Evolutionary conservation across 805 yeast genomes (phyloP).

Genomic region (Millerozyma acaciae): DNA sequence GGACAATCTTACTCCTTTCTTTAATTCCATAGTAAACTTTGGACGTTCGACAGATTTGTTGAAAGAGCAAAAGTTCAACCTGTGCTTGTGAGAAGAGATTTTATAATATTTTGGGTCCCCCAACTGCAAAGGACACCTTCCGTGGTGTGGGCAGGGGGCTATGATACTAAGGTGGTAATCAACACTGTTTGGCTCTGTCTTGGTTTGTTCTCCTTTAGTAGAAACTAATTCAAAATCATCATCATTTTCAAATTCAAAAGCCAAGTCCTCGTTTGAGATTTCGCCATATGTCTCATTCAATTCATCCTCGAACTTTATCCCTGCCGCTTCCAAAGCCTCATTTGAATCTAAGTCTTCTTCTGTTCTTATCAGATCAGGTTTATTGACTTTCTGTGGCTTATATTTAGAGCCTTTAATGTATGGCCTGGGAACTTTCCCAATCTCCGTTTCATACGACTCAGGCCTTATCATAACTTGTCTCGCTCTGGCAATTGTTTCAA

Average conservation of each 20-base stretch:
- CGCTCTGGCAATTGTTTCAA: constrained; percentile 85
- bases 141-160: constrained; percentile 92
- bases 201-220: constrained; percentile 4
- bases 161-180: constrained; percentile 59
- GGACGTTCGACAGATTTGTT: constrained; percentile 74
- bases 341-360: constrained; percentile 34
- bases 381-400: constrained; percentile 36
- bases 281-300: constrained; percentile 40
- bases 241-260: constrained; percentile 44
- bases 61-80: constrained; percentile 72
- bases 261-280: constrained; percentile 39
- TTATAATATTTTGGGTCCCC: constrained; percentile 66
- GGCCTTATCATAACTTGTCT: constrained; percentile 90
- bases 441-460: constrained; percentile 52
- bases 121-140: constrained; percentile 78
- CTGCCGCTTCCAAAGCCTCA: constrained; percentile 23
- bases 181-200: constrained; percentile 19
- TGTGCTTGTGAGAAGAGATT: constrained; percentile 51
- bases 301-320: constrained; percentile 22
- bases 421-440: constrained; percentile 67
- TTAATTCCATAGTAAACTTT: constrained; percentile 72
- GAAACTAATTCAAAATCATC: constrained; percentile 23
- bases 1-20: constrained; percentile 73
- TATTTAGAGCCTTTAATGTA: constrained; percentile 50
- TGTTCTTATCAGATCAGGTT: constrained; percentile 33